Conservation (phyloP, 805 yeast genomes). For the Millerago galiae region DNA sequence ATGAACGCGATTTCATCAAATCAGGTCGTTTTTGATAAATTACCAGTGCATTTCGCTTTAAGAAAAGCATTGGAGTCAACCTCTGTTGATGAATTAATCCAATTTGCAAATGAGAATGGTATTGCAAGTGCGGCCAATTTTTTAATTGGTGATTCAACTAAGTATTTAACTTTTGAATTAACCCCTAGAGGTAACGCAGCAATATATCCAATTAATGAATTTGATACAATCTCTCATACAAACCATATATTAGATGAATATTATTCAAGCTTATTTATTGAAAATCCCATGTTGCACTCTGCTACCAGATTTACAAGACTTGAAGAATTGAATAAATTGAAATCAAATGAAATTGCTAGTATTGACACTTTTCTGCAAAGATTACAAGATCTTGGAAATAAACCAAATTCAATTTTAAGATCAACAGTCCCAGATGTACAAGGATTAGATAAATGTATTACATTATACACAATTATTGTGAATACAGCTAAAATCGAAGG, state of each 20-base stretch:
- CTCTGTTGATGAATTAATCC: slow-evolving; percentile 14
- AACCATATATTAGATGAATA: slow-evolving; percentile 18
- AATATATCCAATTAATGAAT: slow-evolving; percentile 9
- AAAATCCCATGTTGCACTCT: slow-evolving; percentile 15
- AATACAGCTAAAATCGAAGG: background rate
- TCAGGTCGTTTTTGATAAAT: slow-evolving; percentile 23
- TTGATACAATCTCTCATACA: slow-evolving; percentile 20
- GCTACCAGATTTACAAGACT: background rate
- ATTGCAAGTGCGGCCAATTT: slow-evolving; percentile 22
- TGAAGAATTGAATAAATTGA: background rate
- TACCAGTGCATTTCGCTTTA: slow-evolving; percentile 33
- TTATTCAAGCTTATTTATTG: slow-evolving; percentile 5
- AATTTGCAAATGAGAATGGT: slow-evolving; percentile 11
- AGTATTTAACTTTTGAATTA: slow-evolving; percentile 17
- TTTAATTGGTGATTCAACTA: slow-evolving; percentile 20
- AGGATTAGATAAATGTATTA: slow-evolving; percentile 9
- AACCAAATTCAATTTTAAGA: slow-evolving; percentile 19
- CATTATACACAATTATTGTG: background rate
- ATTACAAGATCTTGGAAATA: slow-evolving; percentile 16
- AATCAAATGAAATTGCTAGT: slow-evolving; percentile 13
- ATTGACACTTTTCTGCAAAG: slow-evolving; percentile 16
- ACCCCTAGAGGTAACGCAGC: slow-evolving; percentile 17
- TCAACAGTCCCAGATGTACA: slow-evolving; percentile 8
- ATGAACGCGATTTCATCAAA: slow-evolving; percentile 21
- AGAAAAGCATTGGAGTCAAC: slow-evolving; percentile 27